phyloP scores from a whole-genome alignment of 2,329 filamentous ascomycete species.

The Pyricularia sp. region DNA sequence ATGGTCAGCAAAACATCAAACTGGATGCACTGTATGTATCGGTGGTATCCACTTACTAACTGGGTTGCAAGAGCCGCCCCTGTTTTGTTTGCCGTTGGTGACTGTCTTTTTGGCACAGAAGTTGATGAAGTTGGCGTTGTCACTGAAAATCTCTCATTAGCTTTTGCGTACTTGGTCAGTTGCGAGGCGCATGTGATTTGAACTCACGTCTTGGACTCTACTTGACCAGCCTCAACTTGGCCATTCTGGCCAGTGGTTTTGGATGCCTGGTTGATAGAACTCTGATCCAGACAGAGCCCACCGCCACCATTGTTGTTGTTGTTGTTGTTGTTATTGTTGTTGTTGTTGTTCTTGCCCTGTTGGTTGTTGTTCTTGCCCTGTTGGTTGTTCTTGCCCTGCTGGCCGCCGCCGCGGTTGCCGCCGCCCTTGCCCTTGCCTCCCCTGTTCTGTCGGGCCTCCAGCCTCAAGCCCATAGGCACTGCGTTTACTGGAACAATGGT shows the following conservation, averaged over 20 bases:
- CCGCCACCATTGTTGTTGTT: slow-evolving; percentile 13
- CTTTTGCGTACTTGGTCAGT: background rate
- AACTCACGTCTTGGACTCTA: slow-evolving; percentile 41
- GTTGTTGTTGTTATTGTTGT: slow-evolving; percentile 6
- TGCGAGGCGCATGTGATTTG: background rate
- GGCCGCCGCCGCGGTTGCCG: slow-evolving; percentile 13
- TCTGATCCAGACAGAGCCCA: slow-evolving; percentile 26
- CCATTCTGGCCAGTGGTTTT: slow-evolving; percentile 37
- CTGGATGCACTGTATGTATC: background rate
- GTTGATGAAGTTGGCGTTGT: slow-evolving; percentile 55
- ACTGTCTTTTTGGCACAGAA: slow-evolving; percentile 45
- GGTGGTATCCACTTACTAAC: slow-evolving; percentile 33
- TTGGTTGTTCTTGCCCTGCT: slow-evolving; percentile 18
- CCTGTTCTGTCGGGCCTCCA: slow-evolving; percentile 4
- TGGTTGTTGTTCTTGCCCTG: slow-evolving; percentile 16
- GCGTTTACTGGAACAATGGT: slow-evolving; percentile 21
- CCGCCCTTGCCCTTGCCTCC: slow-evolving; percentile 8
- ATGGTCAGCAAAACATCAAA: slow-evolving; percentile 10
- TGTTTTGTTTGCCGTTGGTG: slow-evolving; percentile 53
- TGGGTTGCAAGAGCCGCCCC: slow-evolving; percentile 54
- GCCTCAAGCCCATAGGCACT: slow-evolving; percentile 16
- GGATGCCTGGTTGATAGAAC: slow-evolving; percentile 41
- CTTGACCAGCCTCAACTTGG: slow-evolving; percentile 32
- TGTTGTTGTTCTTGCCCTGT: slow-evolving; percentile 16
- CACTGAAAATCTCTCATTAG: slow-evolving; percentile 24